Evolutionary conservation across 140 eudicot species (phyloP), one percentile per base, ranked within the genome.

Genomic region (Ambrosia hybrid): DNA sequence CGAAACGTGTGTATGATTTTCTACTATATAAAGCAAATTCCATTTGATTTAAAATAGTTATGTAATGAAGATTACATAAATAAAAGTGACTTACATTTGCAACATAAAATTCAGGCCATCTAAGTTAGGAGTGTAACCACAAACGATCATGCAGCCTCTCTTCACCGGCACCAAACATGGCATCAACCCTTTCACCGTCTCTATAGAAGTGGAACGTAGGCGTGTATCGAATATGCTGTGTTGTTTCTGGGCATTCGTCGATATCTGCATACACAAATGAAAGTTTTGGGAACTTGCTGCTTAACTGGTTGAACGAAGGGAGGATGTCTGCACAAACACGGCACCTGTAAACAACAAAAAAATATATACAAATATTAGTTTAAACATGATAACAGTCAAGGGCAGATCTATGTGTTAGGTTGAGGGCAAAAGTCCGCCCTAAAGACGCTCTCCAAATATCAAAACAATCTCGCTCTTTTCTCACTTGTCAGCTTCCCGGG

Each of bases 141-240:
- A 93, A 81, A 52, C 96, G 98, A 43, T 92, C 98, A 6, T 80
- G 91, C 73, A 92, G 71, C 51, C 98, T 80, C 57, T 94, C 99
- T 79, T 90, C 96, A 39, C 97, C 99, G 30, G 90, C 88, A 9
- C 99, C 99, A 76, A 84, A 86, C 99, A 94, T 94, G 67, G 84
- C 90, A 51, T 90, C 99, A 0, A 90, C 98, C 70, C 94, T 77
- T 72, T 93, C 98, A 67, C 97, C 99, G 34, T 94, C 96, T 77
- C 98, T 80, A 52, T 93, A 93, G 85, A 93, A 89, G 68, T 89
- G 98, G 51, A 87, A 89, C 9, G 98, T 87, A 5, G 96, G 99
- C 3, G 99, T 93, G 85, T 90, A 93, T 11, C 94, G 85, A 57
- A 90, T 90, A 64, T 87, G 91, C 64, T 88, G 94, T 3, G 96